Conservation (phyloP, 179 eudicot genomes). For the Gypsophila paniculata region DNA sequence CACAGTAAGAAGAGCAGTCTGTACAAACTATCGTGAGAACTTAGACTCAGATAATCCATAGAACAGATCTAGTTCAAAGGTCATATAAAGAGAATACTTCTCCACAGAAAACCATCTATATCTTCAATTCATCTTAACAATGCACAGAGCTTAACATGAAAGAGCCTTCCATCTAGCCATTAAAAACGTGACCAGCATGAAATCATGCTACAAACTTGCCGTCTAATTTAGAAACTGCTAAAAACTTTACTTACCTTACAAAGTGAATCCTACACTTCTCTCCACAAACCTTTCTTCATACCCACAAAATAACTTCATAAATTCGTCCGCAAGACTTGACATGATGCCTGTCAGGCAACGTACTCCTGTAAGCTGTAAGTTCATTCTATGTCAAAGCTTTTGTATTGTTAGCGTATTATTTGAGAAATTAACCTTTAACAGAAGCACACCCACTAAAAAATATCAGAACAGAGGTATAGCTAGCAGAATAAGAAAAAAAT, state of each 20-base stretch:
- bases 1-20: not conserved
- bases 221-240: not conserved
- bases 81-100: not conserved
- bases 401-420: not conserved
- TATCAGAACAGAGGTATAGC: not conserved
- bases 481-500: not conserved
- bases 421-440: not conserved
- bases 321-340: conserved; percentile 1
- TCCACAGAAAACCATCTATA: too few relatives aligned
- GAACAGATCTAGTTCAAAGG: not conserved
- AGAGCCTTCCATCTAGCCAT: not conserved
- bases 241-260: conserved; percentile 10
- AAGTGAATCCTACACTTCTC: not conserved
- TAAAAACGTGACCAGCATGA: not conserved
- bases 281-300: not conserved
- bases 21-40: not conserved
- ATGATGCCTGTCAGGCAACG: not conserved
- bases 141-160: not conserved
- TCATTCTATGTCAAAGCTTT: not conserved
- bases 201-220: not conserved
- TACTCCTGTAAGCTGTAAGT: conserved; percentile 3
- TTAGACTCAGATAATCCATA: too few relatives aligned
- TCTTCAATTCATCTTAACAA: not conserved
- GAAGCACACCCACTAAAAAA: not conserved
- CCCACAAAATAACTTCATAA: not conserved